Evolutionary conservation across 805 yeast genomes (phyloP), one percentile per base, ranked within the genome.

Genomic region (Middelhovenomyces tepae): DNA sequence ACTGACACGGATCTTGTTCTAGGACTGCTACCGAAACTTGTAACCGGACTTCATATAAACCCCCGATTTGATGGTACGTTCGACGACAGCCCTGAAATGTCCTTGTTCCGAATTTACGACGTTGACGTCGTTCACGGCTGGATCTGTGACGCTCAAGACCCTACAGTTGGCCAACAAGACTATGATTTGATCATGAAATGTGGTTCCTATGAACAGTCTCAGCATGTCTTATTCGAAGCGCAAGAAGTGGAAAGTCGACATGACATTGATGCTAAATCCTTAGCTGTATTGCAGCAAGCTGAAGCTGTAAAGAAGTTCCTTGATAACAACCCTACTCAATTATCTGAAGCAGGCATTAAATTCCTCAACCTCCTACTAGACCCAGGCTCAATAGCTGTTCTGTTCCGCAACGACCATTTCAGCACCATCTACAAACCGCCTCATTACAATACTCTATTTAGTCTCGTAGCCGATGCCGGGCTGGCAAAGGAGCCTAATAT

Each of bases 361-460:
- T 59, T 59, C 33, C 52, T 82, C 40, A 59, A 61, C 38, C 52
- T 57, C 4, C 47, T 64, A 3, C 51, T 83, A 17, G 50, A 55
- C 1, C 65, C 67, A 10, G 75, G 75, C 26, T 68, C 76, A 5
- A 65, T 77, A 35, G 71, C 77, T 1, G 74, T 89, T 0, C 70
- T 89, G 40, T 91, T 87, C 61, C 68, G 96, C 49, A 89, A 91
- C 56, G 87, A 91, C 54, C 95, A 86, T 54, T 89, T 83, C 56
- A 71, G 71, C 42, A 84, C 95, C 0, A 51, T 87, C 7, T 69
- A 64, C 45, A 53, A 52, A 31, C 53, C 48, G 23, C 42, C 43
- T 2, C 48, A 42, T 27, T 38, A 53, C 5, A 64, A 63, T 18
- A 65, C 65, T 35, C 60, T 89, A 20, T 85, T 71, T 49, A 56